Evolutionary conservation across 2,329 filamentous ascomycete species (phyloP).

Genomic region (Verticillium longisporum): DNA sequence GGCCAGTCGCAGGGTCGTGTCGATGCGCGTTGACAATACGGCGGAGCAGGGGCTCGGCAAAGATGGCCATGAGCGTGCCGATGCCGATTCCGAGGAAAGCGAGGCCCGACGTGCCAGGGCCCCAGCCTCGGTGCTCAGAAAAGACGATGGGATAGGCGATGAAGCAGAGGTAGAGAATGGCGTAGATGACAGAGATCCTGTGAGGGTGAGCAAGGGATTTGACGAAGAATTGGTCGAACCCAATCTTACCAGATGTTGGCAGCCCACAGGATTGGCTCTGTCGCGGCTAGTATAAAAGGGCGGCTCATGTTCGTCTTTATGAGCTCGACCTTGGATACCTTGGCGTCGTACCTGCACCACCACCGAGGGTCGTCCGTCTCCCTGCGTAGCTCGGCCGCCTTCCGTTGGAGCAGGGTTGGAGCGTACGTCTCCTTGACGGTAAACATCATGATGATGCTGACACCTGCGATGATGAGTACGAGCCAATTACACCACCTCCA

Average conservation of each 20-base stretch:
- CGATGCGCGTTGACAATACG: constrained; percentile 71
- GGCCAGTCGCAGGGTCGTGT: constrained; percentile 67
- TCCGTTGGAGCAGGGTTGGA: constrained; percentile 61
- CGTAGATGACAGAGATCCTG: constrained; percentile 74
- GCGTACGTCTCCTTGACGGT: constrained; percentile 70
- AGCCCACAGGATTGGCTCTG: constrained; percentile 74
- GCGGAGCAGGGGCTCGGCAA: constrained; percentile 65
- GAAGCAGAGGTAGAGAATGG: constrained; percentile 84
- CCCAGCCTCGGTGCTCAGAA: constrained; percentile 67
- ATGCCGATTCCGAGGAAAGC: constrained; percentile 69
- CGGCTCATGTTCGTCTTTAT: constrained; percentile 70
- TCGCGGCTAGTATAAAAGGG: constrained; percentile 70
- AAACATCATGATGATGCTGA: constrained; percentile 51
- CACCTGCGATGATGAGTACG: constrained; percentile 63
- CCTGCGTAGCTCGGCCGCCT: constrained; percentile 57
- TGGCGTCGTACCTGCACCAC: constrained; percentile 77
- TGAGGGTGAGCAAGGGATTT: neutral
- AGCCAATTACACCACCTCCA: constrained; percentile 90
- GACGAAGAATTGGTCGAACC: neutral
- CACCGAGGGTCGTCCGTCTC: constrained; percentile 65
- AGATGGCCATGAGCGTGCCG: constrained; percentile 55
- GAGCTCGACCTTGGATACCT: constrained; percentile 54
- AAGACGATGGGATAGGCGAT: constrained; percentile 87
- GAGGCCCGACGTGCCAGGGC: constrained; percentile 64
- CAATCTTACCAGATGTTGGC: constrained; percentile 55